Base-by-base conservation (phyloP, 2,329 filamentous ascomycete species). In the Claviceps humidiphila region DNA sequence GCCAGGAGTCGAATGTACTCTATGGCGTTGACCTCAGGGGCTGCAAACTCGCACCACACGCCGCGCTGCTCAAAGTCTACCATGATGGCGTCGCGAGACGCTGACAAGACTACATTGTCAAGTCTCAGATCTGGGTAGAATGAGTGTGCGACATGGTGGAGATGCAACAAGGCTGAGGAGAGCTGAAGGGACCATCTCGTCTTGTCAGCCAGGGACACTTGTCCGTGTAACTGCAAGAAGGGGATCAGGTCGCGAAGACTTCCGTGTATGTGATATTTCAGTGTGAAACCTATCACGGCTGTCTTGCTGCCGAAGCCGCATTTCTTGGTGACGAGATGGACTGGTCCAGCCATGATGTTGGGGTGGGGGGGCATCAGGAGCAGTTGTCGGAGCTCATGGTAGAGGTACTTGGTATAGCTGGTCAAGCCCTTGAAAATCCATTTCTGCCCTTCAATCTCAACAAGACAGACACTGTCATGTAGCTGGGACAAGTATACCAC, bases 61-160 rank as follows among this genome's bases (percentile, higher is more conserved):
- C 79, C 78, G 37, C 79, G 72, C 61, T 82, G 78, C 63, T 82
- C 79, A 58, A 82, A 80, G 55, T 82, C 79, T 4, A 82, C 71
- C 71, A 82, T 75, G 58, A 81, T 60, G 9, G 73, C 64, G 51
- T 80, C 70, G 20, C 65, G 66, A 1, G 65, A 58, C 22, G 67
- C 66, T 1, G 75, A 74, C 14, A 81, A 63, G 3, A 82, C 73
- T 38, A 82, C 68, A 57, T 82, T 81, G 61, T 82, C 78, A 4
- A 81, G 71, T 14, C 78, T 74, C 14, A 81, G 69, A 56, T 82
- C 78, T 1, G 78, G 75, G 56, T 81, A 81, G 59, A 76, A 81
- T 24, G 71, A 70, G 39, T 60, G 60, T 11, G 71, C 70, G 14
- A 68, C 66, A 47, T 68, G 62, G 48, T 71, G 72, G 45, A 79